Evolutionary conservation across 495 filamentous ascomycete species (phyloP).

Genomic region (Trichoderma orchidacearum): DNA sequence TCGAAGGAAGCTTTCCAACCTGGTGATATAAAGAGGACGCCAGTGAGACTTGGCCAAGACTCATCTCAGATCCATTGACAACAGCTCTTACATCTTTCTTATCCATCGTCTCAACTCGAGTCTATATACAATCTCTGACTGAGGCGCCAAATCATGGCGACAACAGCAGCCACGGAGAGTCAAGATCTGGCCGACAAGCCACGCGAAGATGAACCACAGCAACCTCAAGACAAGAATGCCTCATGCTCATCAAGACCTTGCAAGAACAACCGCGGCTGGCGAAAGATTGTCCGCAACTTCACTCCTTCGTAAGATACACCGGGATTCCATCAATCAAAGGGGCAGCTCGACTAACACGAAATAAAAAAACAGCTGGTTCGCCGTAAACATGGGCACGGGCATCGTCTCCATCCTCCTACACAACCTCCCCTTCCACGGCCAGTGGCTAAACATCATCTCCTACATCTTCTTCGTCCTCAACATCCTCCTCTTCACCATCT

Average conservation of each 20-base stretch:
- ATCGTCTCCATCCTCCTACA: slow-evolving; percentile 48
- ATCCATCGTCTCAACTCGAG: too few species aligned
- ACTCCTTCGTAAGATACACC: slow-evolving; percentile 26
- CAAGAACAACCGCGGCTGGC: slow-evolving; percentile 27
- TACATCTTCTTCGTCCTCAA: slow-evolving; percentile 33
- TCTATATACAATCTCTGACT: too few species aligned
- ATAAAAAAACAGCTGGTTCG: slow-evolving; percentile 25
- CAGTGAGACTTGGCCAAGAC: too few species aligned
- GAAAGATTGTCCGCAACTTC: slow-evolving; percentile 31
- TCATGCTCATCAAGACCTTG: background rate
- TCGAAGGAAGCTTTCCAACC: too few species aligned
- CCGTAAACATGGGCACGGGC: slow-evolving; percentile 51
- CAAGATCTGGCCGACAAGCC: background rate
- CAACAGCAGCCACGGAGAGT: background rate
- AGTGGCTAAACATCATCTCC: slow-evolving; percentile 47
- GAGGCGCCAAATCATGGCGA: background rate
- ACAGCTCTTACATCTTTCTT: too few species aligned
- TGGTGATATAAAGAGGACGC: too few species aligned
- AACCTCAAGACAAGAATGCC: background rate
- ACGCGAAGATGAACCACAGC: background rate
- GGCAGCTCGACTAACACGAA: background rate
- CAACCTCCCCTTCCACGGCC: slow-evolving; percentile 39
- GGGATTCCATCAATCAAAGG: background rate
- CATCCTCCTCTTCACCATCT: slow-evolving; percentile 4
- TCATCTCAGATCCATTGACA: too few species aligned